These are phyloP conservation scores for Tagetes patula DNA, from an alignment of 129 eudicot species.

Conservation along the genomic window DNA sequence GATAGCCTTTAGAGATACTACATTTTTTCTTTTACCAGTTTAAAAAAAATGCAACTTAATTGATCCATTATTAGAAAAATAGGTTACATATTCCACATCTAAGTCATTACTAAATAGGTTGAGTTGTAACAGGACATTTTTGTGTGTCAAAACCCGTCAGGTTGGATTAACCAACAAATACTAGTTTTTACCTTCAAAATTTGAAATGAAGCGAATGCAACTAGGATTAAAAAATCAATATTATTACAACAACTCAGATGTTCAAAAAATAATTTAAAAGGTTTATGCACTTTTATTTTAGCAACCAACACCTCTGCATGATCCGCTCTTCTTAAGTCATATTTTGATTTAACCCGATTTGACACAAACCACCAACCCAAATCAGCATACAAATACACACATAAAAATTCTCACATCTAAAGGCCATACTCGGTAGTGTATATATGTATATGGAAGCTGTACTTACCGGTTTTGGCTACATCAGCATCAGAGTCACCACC, in stretches of 20 bases:
- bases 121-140: neutral
- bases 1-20: neutral
- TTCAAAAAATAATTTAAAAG: neutral
- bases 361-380: neutral
- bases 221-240: neutral
- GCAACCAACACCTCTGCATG: neutral
- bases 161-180: neutral
- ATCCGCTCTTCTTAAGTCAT: neutral
- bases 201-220: neutral
- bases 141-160: neutral
- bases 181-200: neutral
- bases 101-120: neutral
- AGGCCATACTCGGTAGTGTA: neutral
- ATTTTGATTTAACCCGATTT: neutral
- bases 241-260: neutral
- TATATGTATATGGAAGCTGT: conserved; percentile 4
- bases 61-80: neutral
- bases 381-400: neutral
- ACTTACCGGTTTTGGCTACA: conserved; percentile 51
- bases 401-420: neutral
- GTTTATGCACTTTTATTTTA: neutral
- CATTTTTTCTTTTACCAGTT: neutral
- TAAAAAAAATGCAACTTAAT: neutral
- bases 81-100: neutral
- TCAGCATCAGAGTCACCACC: conserved; percentile 64